Base-by-base conservation (phyloP, 139 green algal genomes). In the Auxenochlorella pyrenoidosa region DNA sequence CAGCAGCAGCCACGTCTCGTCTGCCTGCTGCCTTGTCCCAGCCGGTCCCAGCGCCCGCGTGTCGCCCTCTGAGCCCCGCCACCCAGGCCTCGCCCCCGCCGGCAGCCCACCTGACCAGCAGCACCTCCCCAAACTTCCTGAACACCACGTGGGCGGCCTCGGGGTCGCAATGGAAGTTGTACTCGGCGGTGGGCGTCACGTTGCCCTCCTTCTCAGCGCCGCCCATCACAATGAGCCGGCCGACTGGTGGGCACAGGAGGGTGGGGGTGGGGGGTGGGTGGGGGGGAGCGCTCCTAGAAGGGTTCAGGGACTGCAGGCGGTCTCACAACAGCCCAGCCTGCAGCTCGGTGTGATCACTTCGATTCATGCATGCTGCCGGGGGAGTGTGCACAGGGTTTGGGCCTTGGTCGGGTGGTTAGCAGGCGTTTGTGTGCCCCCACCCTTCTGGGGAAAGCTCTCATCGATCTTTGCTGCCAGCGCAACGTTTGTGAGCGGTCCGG, bases 91-190 rank as follows among this genome's bases (percentile, higher is more conserved):
- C 66, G 6, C 2, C 16, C 34, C 26, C 44, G 43, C 40, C 16
- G 21, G 30, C 66, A n/a, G 41, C n/a, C 30, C 32, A 44, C 81
- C 81, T 78, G n/a, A 83, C 73, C n/a, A 84, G 41, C 36, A 80
- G 22, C 36, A 30, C 21, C 6, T 83, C 28, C 12, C 26, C 43
- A 2, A 91, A 51, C 88, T 90, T 93, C 12, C 88, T 71, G 21
- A 91, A 44, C 24, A 93, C 88, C 32, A 93, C 21, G 16, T 89
- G 76, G 19, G 90, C 88, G 34, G 87, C 82, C 77, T 93, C 90
- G 5, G 90, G 85, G 54, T 93, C 90, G 60, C 88, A 90, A 38
- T 90, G 80, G 63, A 91, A 93, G 47, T 93, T 93, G 81, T 90
- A 93, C 60, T 93, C 90, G 16, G 86, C 82, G 22, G 75, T 79